Conservation (phyloP, 805 yeast genomes). For the Saccharomycopsis babjevae region DNA sequence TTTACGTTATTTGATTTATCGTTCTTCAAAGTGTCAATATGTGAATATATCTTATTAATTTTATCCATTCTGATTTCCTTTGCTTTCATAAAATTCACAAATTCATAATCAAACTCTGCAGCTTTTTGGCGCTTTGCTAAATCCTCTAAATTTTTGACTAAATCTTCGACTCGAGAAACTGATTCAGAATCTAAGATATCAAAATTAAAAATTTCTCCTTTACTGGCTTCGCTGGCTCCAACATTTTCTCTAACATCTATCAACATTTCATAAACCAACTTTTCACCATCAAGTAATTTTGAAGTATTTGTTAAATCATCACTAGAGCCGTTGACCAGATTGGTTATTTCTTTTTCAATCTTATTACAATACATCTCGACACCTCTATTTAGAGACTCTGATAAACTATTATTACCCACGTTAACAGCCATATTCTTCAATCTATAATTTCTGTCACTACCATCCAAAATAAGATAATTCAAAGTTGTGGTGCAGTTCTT, state of each 20-base stretch:
- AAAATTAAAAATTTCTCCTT: not conserved
- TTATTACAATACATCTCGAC: conserved; percentile 7
- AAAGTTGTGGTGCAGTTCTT: conserved; percentile 2
- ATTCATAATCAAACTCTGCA: conserved; percentile 9
- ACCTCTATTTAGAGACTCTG: conserved; percentile 16
- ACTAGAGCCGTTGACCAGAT: not conserved
- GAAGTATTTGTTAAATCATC: not conserved
- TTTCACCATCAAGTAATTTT: not conserved
- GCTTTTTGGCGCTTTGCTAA: not conserved
- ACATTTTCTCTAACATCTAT: not conserved
- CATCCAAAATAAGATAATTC: conserved; percentile 11
- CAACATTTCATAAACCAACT: not conserved
- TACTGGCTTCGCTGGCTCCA: not conserved
- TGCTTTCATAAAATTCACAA: conserved; percentile 9
- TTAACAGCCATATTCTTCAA: conserved; percentile 14
- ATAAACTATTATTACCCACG: conserved; percentile 16
- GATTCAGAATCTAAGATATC: conserved; percentile 4
- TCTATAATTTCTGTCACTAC: conserved; percentile 12
- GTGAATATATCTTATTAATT: conserved; percentile 1
- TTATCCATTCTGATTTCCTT: conserved; percentile 4
- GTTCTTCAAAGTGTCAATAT: not conserved
- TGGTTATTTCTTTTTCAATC: not conserved
- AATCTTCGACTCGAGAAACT: conserved; percentile 1
- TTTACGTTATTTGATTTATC: not conserved
- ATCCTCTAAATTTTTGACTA: not conserved